Evolutionary conservation across 2,329 filamentous ascomycete genomes (phyloP).

Genomic region (Penicillium vulpinum): DNA sequence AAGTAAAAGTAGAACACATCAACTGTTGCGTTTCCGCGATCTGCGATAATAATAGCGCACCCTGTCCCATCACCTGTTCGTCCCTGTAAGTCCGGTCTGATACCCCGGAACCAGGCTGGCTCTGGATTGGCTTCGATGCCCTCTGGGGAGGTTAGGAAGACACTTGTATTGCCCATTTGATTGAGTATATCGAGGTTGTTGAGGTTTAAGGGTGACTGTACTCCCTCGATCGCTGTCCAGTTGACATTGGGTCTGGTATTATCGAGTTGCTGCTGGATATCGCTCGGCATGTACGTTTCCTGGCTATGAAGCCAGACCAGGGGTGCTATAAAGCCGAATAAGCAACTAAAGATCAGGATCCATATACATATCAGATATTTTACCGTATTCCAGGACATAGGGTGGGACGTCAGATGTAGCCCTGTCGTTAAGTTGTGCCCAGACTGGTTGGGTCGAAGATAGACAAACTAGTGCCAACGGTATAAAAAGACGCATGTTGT

Average conservation of each 20-base stretch:
- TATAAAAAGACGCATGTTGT: slow-evolving; percentile 5
- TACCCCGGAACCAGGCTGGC: slow-evolving; percentile 54
- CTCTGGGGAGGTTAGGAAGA: slow-evolving; percentile 52
- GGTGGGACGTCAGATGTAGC: slow-evolving; percentile 36
- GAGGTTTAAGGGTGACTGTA: slow-evolving; percentile 46
- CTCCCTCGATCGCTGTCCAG: slow-evolving; percentile 40
- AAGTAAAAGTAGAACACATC: slow-evolving; percentile 67
- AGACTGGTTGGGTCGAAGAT: background rate
- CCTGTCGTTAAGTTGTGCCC: slow-evolving; percentile 1
- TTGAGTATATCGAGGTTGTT: slow-evolving; percentile 53
- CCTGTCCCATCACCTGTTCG: slow-evolving; percentile 53
- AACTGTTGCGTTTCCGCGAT: slow-evolving; percentile 54
- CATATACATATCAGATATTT: background rate
- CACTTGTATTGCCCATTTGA: slow-evolving; percentile 43
- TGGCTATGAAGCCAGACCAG: slow-evolving; percentile 52
- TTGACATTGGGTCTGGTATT: slow-evolving; percentile 51
- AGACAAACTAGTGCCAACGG: slow-evolving; percentile 10
- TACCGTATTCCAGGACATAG: slow-evolving; percentile 51
- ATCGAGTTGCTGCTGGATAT: slow-evolving; percentile 48
- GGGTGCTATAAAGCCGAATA: slow-evolving; percentile 43
- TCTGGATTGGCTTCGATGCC: slow-evolving; percentile 46
- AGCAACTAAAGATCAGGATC: background rate
- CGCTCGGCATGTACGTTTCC: slow-evolving; percentile 53
- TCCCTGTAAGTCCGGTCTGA: slow-evolving; percentile 53
- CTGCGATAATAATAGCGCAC: slow-evolving; percentile 57